phyloP scores from a whole-genome alignment of 2,329 filamentous ascomycete species.

The Phialophora expanda region DNA sequence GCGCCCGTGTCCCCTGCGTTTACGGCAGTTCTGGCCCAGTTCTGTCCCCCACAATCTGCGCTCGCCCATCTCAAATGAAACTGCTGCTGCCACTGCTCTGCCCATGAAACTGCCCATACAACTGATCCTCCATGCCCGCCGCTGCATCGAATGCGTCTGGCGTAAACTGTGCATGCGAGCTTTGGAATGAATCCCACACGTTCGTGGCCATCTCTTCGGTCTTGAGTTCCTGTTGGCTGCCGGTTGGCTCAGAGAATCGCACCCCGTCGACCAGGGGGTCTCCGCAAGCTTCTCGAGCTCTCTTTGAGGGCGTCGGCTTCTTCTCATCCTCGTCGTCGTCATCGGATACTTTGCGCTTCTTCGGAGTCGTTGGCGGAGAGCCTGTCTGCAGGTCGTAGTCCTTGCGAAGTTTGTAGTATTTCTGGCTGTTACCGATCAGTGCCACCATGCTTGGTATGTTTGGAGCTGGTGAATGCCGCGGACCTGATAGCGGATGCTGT shows the following conservation, averaged over 20 bases:
- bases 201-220: constrained; percentile 16
- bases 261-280: constrained; percentile 21
- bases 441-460: not conserved
- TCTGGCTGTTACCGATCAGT: constrained; percentile 34
- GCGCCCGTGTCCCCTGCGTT: not conserved
- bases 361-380: constrained; percentile 28
- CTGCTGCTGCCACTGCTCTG: constrained; percentile 20
- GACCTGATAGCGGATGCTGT: constrained; percentile 37
- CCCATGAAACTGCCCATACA: constrained; percentile 18
- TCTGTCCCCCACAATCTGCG: not conserved
- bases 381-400: constrained; percentile 24
- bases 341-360: constrained; percentile 29
- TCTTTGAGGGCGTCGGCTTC: constrained; percentile 27
- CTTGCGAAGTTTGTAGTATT: constrained; percentile 39
- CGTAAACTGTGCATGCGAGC: constrained; percentile 16
- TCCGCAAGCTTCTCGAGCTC: constrained; percentile 21
- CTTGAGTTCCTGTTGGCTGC: constrained; percentile 24
- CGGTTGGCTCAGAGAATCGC: constrained; percentile 24
- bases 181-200: constrained; percentile 14
- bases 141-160: constrained; percentile 16
- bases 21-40: constrained; percentile 4
- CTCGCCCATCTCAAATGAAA: constrained; percentile 16
- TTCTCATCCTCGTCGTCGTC: constrained; percentile 26
- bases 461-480: not conserved
- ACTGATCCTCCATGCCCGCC: constrained; percentile 16